A percentile compares a stretch with the other conserved stretches of the same genome.
These are phyloP conservation scores for Serendipita vermifera DNA, from an alignment of 768 basidiomycete genomes.

Conservation along the genomic window DNA sequence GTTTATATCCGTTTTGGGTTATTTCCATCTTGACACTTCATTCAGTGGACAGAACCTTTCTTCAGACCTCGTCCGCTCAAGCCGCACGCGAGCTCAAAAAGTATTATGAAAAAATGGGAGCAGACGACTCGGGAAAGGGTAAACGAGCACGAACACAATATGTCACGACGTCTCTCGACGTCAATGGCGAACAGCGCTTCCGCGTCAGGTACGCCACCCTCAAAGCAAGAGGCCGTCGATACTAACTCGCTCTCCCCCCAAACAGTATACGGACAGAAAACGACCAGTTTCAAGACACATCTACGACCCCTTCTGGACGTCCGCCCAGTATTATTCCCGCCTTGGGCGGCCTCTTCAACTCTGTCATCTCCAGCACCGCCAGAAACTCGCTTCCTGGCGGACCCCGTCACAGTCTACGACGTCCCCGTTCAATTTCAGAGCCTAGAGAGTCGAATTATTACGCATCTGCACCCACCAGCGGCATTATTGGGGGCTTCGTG, in stretches of 20 bases:
- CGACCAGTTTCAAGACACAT: neutral
- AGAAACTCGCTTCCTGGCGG: slow-evolving; percentile 6
- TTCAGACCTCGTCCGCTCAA: slow-evolving; percentile 65
- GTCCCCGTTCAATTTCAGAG: slow-evolving; percentile 3
- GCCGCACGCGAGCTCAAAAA: slow-evolving; percentile 69
- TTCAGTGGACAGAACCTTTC: slow-evolving; percentile 59
- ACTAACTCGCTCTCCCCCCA: slow-evolving; percentile 73
- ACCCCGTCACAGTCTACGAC: neutral
- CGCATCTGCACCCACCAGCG: neutral
- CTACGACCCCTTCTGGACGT: neutral
- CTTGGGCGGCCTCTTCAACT: neutral
- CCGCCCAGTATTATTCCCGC: neutral
- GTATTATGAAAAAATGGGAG: slow-evolving; percentile 20
- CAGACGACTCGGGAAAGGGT: neutral
- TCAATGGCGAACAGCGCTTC: neutral
- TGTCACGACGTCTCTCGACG: neutral
- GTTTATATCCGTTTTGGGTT: neutral
- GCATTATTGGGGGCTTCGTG: neutral
- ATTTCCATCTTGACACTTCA: slow-evolving; percentile 1
- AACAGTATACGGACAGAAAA: slow-evolving; percentile 43
- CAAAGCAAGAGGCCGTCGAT: slow-evolving; percentile 40
- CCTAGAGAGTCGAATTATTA: neutral
- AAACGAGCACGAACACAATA: neutral
- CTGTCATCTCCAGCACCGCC: neutral
- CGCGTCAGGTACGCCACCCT: slow-evolving; percentile 40